Conservation (phyloP, 2,329 filamentous ascomycete species). For the Plectosphaerella sp. region DNA sequence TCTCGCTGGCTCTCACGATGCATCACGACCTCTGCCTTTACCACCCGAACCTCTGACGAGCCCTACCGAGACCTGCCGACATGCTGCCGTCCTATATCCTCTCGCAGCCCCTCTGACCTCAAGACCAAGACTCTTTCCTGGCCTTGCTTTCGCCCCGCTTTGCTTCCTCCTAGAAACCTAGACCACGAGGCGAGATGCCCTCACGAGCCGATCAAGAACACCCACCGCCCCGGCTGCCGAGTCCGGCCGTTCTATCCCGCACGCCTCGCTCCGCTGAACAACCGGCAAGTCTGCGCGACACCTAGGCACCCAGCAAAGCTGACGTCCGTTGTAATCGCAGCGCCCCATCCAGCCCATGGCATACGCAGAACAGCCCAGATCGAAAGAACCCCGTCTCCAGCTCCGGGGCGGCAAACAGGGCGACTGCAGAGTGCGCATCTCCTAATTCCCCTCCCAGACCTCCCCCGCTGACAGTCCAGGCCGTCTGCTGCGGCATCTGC, state of each 20-base stretch:
- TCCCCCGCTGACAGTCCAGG: constrained; percentile 15
- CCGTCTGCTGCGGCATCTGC: constrained; percentile 34
- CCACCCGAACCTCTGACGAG: too few relatives aligned
- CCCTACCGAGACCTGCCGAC: too few relatives aligned
- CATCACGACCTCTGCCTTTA: too few relatives aligned
- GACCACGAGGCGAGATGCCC: background rate
- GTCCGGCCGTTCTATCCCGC: background rate
- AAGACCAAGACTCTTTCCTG: too few relatives aligned
- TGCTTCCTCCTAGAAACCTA: too few relatives aligned
- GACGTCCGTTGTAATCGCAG: constrained; percentile 10
- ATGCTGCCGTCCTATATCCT: too few relatives aligned
- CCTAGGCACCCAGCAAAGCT: background rate
- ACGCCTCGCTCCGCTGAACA: background rate
- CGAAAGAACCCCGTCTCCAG: constrained; percentile 17
- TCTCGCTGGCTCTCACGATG: too few relatives aligned
- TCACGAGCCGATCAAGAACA: background rate
- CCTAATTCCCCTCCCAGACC: background rate
- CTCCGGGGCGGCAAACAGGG: constrained; percentile 27
- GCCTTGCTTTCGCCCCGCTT: too few relatives aligned
- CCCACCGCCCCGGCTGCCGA: background rate
- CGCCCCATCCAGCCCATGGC: constrained; percentile 29
- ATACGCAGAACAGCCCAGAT: background rate
- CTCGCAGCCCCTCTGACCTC: too few relatives aligned
- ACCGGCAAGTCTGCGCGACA: constrained; percentile 1
- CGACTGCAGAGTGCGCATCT: constrained; percentile 27